Conservation (phyloP, 371 early-diverging fungal genomes). For the Umbelopsis sp. region DNA sequence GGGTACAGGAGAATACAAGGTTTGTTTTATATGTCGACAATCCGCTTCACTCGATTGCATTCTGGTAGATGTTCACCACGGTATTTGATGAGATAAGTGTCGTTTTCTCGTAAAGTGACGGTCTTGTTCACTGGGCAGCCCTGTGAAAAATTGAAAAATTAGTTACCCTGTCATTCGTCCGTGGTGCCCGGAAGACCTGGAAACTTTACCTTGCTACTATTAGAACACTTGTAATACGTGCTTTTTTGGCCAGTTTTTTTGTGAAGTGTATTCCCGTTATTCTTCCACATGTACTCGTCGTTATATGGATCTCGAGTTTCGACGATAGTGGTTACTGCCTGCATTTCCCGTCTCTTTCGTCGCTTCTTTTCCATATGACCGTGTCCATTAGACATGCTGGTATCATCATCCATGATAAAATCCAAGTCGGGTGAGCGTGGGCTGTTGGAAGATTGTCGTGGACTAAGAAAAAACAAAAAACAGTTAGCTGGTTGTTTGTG, state of each 20-base stretch:
- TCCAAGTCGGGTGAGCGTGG: slow-evolving; percentile 1
- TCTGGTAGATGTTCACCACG: slow-evolving; percentile 65
- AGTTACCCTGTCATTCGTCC: not conserved
- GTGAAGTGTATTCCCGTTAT: slow-evolving; percentile 65
- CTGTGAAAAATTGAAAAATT: slow-evolving; percentile 19
- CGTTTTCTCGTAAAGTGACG: slow-evolving; percentile 63
- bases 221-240: slow-evolving; percentile 62
- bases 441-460: slow-evolving; percentile 5
- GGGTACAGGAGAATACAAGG: not conserved
- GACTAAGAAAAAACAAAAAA: not conserved
- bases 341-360: slow-evolving; percentile 66
- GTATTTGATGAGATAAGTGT: slow-evolving; percentile 66
- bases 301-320: slow-evolving; percentile 57
- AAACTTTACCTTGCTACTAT: slow-evolving; percentile 44
- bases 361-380: not conserved
- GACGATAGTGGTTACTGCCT: slow-evolving; percentile 61
- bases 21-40: slow-evolving; percentile 45
- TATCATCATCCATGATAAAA: not conserved
- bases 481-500: not conserved
- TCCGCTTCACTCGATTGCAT: slow-evolving; percentile 58
- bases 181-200: not conserved
- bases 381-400: not conserved
- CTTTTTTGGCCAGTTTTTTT: slow-evolving; percentile 66
- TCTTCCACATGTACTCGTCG: slow-evolving; percentile 61
- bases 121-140: slow-evolving; percentile 70